A percentile compares a stretch with the other conserved stretches of the same genome.
Evolutionary conservation across 108 stramenopile genomes (phyloP).

Genomic region (Nannochloropsis salina): DNA sequence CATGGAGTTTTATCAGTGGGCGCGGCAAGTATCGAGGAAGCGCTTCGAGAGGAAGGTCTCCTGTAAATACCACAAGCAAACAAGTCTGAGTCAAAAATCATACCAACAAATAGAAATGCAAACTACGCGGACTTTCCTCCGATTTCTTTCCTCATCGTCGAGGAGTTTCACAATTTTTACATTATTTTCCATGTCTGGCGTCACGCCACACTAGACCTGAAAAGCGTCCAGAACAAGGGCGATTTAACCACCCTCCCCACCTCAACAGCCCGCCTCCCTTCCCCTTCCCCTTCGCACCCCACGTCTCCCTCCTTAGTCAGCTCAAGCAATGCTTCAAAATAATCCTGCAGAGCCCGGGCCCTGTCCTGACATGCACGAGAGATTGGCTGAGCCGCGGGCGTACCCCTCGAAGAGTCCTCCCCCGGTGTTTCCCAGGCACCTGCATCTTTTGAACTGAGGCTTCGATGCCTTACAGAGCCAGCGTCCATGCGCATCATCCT

Average conservation of each 20-base stretch:
- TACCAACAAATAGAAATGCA: no score
- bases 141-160: background rate
- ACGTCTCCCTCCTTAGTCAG: background rate
- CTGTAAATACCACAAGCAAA: background rate
- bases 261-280: background rate
- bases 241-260: background rate
- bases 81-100: background rate
- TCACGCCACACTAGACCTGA: background rate
- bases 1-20: background rate
- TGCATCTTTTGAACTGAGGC: no score
- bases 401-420: no score
- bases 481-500: no score
- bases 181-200: background rate
- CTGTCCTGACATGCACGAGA: no score
- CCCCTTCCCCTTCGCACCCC: background rate
- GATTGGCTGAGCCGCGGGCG: no score
- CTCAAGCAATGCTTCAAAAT: background rate
- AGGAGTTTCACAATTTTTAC: background rate
- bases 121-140: no score
- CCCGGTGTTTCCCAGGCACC: no score
- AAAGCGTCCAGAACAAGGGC: background rate
- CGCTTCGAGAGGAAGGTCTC: background rate
- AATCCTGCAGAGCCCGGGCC: no score
- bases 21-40: background rate
- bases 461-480: no score